Conservation (phyloP, 2,329 filamentous ascomycete genomes). For the Pseudogymnoascus sp. region DNA sequence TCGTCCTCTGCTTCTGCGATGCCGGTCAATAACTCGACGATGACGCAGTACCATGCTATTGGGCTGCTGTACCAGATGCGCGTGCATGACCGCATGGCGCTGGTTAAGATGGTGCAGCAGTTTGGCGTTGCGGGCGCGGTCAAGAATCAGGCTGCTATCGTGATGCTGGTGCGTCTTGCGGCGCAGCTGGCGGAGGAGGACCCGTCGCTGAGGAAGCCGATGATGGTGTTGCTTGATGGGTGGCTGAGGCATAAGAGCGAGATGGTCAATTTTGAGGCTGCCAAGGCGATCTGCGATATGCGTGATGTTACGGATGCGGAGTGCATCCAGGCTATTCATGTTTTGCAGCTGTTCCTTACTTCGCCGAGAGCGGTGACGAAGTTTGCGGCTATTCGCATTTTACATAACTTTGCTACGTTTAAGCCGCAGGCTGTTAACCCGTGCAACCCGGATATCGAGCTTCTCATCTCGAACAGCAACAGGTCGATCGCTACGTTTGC, state of each 20-base stretch:
- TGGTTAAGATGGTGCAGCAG: slow-evolving; percentile 99
- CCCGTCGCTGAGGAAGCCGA: slow-evolving; percentile 77
- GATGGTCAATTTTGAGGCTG: slow-evolving; percentile 99
- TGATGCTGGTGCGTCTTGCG: slow-evolving; percentile 87
- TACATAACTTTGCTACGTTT: slow-evolving; percentile 94
- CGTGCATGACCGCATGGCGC: slow-evolving; percentile 91
- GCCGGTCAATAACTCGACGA: slow-evolving; percentile 87
- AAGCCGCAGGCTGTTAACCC: slow-evolving; percentile 86
- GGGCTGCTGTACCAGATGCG: slow-evolving; percentile 97
- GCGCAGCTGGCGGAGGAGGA: slow-evolving; percentile 94
- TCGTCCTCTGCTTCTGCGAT: slow-evolving; percentile 68
- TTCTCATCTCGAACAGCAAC: slow-evolving; percentile 93
- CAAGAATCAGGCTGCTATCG: slow-evolving; percentile 87
- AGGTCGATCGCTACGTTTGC: slow-evolving; percentile 97
- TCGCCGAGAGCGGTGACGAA: slow-evolving; percentile 94
- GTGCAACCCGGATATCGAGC: slow-evolving; percentile 96
- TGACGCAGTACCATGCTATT: slow-evolving; percentile 98
- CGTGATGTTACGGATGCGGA: slow-evolving; percentile 88
- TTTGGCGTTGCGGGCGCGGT: slow-evolving; percentile 86
- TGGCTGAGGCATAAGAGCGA: slow-evolving; percentile 98
- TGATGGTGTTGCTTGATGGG: slow-evolving; percentile 94
- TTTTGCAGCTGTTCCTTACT: slow-evolving; percentile 92
- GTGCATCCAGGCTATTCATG: slow-evolving; percentile 85
- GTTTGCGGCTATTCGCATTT: slow-evolving; percentile 91
- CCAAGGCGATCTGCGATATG: slow-evolving; percentile 95